A percentile compares a stretch with the other conserved stretches of the same genome.
These are phyloP conservation scores for Xanthoconium separans DNA, from an alignment of 1,284 basidiomycete species.

Conservation along the genomic window DNA sequence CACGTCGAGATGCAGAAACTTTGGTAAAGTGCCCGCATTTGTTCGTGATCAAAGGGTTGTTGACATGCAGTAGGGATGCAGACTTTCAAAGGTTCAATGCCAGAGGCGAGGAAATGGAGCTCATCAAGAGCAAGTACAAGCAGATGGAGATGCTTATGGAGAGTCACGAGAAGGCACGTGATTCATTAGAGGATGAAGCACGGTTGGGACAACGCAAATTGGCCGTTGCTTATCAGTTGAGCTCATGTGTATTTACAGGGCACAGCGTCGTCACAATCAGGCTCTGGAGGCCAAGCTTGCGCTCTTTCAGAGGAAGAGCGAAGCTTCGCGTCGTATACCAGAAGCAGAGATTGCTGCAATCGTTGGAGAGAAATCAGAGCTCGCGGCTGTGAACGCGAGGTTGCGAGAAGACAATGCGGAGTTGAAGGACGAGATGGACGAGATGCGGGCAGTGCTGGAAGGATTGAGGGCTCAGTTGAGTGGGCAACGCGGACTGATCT, in stretches of 20 bases:
- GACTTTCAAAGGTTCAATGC: slow-evolving; percentile 71
- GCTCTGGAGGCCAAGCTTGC: slow-evolving; percentile 54
- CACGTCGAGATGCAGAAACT: slow-evolving; percentile 65
- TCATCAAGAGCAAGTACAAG: slow-evolving; percentile 54
- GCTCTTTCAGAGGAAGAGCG: slow-evolving; percentile 36
- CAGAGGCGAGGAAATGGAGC: slow-evolving; percentile 55
- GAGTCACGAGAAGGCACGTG: slow-evolving; percentile 50
- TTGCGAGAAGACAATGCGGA: slow-evolving; percentile 58
- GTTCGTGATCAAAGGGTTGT: not conserved
- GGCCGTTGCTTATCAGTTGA: not conserved
- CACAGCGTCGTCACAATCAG: slow-evolving; percentile 55
- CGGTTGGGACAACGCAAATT: slow-evolving; percentile 43
- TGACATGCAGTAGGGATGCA: slow-evolving; percentile 51
- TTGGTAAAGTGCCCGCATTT: slow-evolving; percentile 49
- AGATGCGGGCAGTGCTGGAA: slow-evolving; percentile 71
- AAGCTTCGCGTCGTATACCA: slow-evolving; percentile 35
- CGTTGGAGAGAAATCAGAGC: slow-evolving; percentile 44
- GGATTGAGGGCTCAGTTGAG: slow-evolving; percentile 54
- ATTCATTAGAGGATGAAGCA: slow-evolving; percentile 50
- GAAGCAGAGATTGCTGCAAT: slow-evolving; percentile 42
- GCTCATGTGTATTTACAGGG: slow-evolving; percentile 37
- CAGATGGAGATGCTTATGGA: slow-evolving; percentile 64
- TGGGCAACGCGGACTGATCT: slow-evolving; percentile 45
- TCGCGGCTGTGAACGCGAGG: slow-evolving; percentile 47
- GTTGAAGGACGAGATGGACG: slow-evolving; percentile 64